Base-by-base conservation (phyloP, 1,139 yeast species). In the Hansenula lynferdii region DNA sequence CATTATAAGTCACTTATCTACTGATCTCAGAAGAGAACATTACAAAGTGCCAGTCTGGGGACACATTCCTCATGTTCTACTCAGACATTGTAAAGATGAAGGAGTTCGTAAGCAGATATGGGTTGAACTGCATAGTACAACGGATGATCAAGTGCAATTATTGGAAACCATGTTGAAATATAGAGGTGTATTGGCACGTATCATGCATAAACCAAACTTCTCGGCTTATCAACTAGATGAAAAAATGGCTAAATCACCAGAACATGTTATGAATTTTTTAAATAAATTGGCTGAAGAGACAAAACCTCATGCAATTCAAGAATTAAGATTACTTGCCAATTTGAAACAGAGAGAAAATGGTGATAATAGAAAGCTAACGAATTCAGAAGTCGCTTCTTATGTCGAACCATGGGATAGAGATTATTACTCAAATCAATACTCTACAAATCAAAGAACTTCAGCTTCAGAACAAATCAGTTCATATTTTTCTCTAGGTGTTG, bases 321-420 rank as follows among this genome's bases (percentile, higher is more conserved):
- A 89, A 56, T 51, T 87, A 20, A 63, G 62, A 36, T 49, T 59
- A 10, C 61, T 80, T 26, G 67, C 69, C 28, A 55, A 59, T 15
- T 47, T 61, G 40, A 74, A 72, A 45, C 57, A 61, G 21, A 57
- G 55, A 9, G 55, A 53, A 16, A 42, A 62, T 21, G 48, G 49
- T 6, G 41, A 43, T 20, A 41, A 34, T 11, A 43, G 48, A 24
- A 35, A 37, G 1, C 37, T 54, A 3, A 53, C 66, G 3, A 65
- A 67, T 48, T 66, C 57, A 22, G 72, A 71, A 15, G 60, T 79
- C 5, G 58, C 76, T 4, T 60, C 61, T 15, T 58, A 64, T 15
- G 68, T 87, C 27, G 75, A 80, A 45, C 95, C 96, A 2, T 92
- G 98, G 98, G 98, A 92, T 59, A 71, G 96, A 42, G 96, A 89